Evolutionary conservation across 169 alveolate genomes (phyloP), one percentile per base, ranked within the genome.

Genomic region (Theileria equi): DNA sequence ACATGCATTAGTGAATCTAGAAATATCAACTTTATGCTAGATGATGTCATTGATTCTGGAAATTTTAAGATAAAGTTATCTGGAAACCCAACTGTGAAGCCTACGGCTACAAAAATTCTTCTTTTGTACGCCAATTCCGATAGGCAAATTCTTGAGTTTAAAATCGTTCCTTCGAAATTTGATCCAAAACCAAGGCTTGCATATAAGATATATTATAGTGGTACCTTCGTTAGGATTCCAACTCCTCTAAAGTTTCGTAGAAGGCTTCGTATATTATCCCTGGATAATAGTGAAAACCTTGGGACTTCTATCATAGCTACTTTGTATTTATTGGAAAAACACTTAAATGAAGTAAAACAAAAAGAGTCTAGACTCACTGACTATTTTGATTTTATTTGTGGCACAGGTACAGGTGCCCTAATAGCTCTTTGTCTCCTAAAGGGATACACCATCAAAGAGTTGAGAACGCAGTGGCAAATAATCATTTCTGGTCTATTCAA

Each of bases 401-500:
- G 92, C 26, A 82, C 93, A 6, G 89, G 93, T 6, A 65, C 93
- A 13, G 93, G 93, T 0, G 92, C 91, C 10, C 41, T 88, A 8
- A 84, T 88, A 1, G 85, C 86, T n/a, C 69, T 88, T 35, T 68
- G 80, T 3, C 66, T 88, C 28, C 72, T 88, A 28, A 66, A 54
- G 90, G 93, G 80, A 21, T 62, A 73, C 40, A 59, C 80, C 19
- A 36, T 82, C 32, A 59, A 69, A 64, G 93, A 88, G 4, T 43
- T 88, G 29, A 41, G 49, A 43, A 28, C 43, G 5, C 35, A 74
- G 62, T 80, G 88, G 79, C 81, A 82, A 54, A 32, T 36, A 28
- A 67, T 82, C 17, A 54, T 81, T 25, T 29, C 83, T 7, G 57
- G 68, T 11, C 50, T 82, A 44, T 88, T 88, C 63, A 84, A 81